Evolutionary conservation across 352 stramenopile species (phyloP), one percentile per base, ranked within the genome.

Genomic region (Albugo candida): DNA sequence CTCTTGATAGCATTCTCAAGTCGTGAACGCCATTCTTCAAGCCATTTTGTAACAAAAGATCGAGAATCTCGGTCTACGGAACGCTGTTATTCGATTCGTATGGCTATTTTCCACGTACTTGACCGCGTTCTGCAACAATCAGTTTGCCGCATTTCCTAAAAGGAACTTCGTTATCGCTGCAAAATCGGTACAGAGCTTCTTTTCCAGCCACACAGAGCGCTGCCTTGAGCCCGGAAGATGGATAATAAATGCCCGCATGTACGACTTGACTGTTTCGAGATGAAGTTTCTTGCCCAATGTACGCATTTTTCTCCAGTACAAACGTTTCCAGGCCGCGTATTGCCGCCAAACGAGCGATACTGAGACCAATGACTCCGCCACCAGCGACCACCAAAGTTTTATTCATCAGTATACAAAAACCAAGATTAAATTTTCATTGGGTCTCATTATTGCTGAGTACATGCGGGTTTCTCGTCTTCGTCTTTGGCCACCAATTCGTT

Each of bases 241-340:
- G 50, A 69, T 98, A 98, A 63, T 98, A 98, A 18, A 98, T 87
- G 0, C 76, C 76, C 36, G 72, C 88, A 60, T 98, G 94, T 24
- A 98, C 83, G 14, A 98, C 93, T 58, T 97, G 86, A 45, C 81
- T 96, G 58, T 96, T 98, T 35, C 93, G 76, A 31, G 72, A 79
- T 48, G 74, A 94, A 47, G 70, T 89, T 56, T 92, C 83, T 53
- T 84, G 74, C 13, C 85, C 84, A 27, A 97, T 73, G 21, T 64
- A 52, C 19, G 49, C 49, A 36, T 83, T 81, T 52, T 67, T 67
- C 61, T 98, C 92, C 4, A 97, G 52, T 16, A 97, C 54, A 1
- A 97, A 27, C 41, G 87, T 74, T 39, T 92, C 60, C 1, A 85
- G 11, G 0, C 77, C 80, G 21, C 59, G 39, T 38, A 59, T 61